Base-by-base conservation (phyloP, 2,329 filamentous ascomycete genomes). In the Emydomyces testavorans region DNA sequence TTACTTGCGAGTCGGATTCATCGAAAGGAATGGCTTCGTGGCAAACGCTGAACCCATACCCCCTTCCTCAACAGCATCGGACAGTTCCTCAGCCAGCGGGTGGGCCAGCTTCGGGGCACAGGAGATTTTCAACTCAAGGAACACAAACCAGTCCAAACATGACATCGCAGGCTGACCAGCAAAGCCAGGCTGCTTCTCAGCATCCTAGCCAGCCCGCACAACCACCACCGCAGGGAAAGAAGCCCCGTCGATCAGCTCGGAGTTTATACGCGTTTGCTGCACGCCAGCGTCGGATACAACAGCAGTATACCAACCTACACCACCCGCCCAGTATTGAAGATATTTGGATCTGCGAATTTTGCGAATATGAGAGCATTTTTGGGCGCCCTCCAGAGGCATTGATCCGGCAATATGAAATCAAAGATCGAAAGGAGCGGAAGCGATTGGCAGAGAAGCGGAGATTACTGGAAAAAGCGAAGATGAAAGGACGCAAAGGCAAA, bases 331-430 rank as follows among this genome's bases (percentile, higher is more conserved):
- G 67, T 15, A 63, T 70, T 1, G 83, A 86, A 54, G 85, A 94
- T 52, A 77, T 88, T 43, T 96, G 89, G 85, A 88, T 96, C 39
- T 98, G 92, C 67, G 86, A 95, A 60, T 96, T 96, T 63, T 98
- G 92, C 71, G 92, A 98, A 65, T 98, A 95, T 62, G 90, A 96
- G 66, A 79, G 80, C 45, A 95, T 98, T 42, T 96, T 94, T 62
- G 90, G 90, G n/a, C 76, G 76, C 45, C 85, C 85, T 2, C 92
- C 92, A 0, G 76, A 79, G 57, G 87, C 87, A 42, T 70, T 98
- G 47, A 93, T 96, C 53, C 79, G 85, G 34, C 80, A 88, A 53
- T 98, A 96, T 61, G 92, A 98, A 67, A 85, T 90, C 62, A 95
- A 94, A 64, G 92, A 95, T 61, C 81, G 87, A 29, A 83, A 84